Evolutionary conservation across 306 rosid genomes (phyloP), one percentile per base, ranked within the genome.

Genomic region (Cucumis cinereus): DNA sequence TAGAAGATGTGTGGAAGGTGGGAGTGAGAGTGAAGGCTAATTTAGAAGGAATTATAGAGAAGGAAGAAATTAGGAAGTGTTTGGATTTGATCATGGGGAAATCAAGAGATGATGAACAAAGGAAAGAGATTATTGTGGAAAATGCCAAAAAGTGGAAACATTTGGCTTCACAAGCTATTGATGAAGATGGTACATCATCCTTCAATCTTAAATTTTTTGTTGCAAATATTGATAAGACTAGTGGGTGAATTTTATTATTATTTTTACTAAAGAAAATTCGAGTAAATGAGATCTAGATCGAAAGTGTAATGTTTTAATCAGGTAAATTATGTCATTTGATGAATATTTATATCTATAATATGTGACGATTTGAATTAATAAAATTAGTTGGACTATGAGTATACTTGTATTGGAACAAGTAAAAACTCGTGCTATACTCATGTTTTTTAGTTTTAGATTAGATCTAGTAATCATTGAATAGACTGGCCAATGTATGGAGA

Each of bases 111-210:
- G 15, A 54, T 13, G 33, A 14, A 55, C 17, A 78, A 69, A 33
- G 68, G 30, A 57, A 59, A 35, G 84, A 82, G 55, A 38, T 74
- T 14, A 47, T 77, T 22, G 76, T 55, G 30, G 78, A 22, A 59
- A 85, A 80, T 52, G 81, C 79, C 0, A 63, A 35, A 74, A 80
- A 80, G 38, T 85, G 84, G 88, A 85, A 64, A 49, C 72, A 35
- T 4, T 76, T 75, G 78, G 79, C 83, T 26, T 19, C 50, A 56
- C 68, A 78, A 36, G 84, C 84, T 11, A 67, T n/a, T 4, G 62
- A 7, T n/a, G 79, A 85, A 68, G 82, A 64, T 23, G 88, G 84
- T 0, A 67, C 88, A 2, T 85, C 85, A 0, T 20, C 61, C 4
- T 60, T 6, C 16, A 81, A 86, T 54, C 77, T 83, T 1, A 73